A percentile compares a stretch with the other conserved stretches of the same genome.
phyloP scores from a whole-genome alignment of 1,284 basidiomycete species.

The Thecaphora thlaspeos region DNA sequence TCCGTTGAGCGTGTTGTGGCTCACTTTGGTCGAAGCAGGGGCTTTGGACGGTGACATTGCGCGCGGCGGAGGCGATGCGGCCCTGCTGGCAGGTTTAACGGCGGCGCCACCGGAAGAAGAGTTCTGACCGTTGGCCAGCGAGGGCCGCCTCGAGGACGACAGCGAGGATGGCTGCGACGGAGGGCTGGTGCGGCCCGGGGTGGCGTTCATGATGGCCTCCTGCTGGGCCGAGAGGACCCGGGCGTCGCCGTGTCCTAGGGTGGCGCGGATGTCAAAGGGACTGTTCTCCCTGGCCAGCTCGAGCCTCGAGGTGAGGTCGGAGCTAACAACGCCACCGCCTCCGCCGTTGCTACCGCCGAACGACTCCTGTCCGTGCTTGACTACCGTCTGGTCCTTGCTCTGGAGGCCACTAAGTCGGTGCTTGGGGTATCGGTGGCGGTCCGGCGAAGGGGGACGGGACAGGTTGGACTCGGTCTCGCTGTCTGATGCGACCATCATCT shows the following conservation, averaged over 20 bases:
- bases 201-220: not conserved
- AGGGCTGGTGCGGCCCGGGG: conserved; percentile 14
- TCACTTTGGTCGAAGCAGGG: conserved; percentile 32
- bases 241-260: not conserved
- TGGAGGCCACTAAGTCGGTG: conserved; percentile 47
- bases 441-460: conserved; percentile 47
- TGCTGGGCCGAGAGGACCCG: too few species aligned
- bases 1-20: conserved; percentile 21
- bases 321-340: not conserved
- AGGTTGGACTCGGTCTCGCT: conserved; percentile 50
- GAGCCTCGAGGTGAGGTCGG: conserved; percentile 17
- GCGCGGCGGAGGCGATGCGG: conserved; percentile 39
- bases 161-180: conserved; percentile 16
- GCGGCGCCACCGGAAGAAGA: conserved; percentile 1
- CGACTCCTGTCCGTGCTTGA: conserved; percentile 31
- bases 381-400: conserved; percentile 41
- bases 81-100: conserved; percentile 9
- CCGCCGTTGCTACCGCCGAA: not conserved
- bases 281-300: conserved; percentile 43
- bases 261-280: conserved; percentile 34
- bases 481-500: conserved; percentile 39
- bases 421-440: conserved; percentile 42
- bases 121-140: conserved; percentile 2
- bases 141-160: conserved; percentile 20
- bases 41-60: conserved; percentile 45